These are phyloP conservation scores for Acer yangbiense DNA, from an alignment of 345 rosid species.

Conservation along the genomic window DNA sequence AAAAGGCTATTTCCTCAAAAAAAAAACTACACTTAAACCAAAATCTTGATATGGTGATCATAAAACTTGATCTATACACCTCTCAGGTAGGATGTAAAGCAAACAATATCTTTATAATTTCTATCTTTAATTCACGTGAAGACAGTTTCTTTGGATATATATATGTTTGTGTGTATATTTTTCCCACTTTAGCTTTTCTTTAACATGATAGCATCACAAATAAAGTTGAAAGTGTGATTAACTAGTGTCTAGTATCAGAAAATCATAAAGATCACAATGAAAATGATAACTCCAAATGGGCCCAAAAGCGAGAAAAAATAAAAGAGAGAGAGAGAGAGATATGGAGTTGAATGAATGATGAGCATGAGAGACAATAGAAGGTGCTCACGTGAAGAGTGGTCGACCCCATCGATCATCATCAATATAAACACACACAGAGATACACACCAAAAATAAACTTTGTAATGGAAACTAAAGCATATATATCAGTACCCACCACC, in stretches of 20 bases:
- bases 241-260: slow-evolving; percentile 6
- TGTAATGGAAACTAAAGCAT: neutral
- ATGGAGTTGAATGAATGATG: slow-evolving; percentile 22
- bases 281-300: neutral
- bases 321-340: neutral
- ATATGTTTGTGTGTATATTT: neutral
- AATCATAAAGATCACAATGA: neutral
- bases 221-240: slow-evolving; percentile 30
- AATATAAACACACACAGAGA: neutral
- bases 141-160: slow-evolving; percentile 14
- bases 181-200: slow-evolving; percentile 8
- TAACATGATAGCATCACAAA: slow-evolving; percentile 16
- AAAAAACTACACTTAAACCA: neutral
- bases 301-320: neutral
- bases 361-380: slow-evolving; percentile 46
- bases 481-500: too few species aligned
- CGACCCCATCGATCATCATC: slow-evolving; percentile 31
- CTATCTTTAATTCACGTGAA: slow-evolving; percentile 35
- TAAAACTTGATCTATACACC: neutral
- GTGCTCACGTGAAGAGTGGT: slow-evolving; percentile 49
- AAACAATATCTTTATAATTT: neutral
- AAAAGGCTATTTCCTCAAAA: too few species aligned
- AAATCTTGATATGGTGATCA: neutral
- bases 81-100: neutral
- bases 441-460: neutral